phyloP scores from a whole-genome alignment of 441 rosid species.

The Pelargonium exstipulatum region DNA sequence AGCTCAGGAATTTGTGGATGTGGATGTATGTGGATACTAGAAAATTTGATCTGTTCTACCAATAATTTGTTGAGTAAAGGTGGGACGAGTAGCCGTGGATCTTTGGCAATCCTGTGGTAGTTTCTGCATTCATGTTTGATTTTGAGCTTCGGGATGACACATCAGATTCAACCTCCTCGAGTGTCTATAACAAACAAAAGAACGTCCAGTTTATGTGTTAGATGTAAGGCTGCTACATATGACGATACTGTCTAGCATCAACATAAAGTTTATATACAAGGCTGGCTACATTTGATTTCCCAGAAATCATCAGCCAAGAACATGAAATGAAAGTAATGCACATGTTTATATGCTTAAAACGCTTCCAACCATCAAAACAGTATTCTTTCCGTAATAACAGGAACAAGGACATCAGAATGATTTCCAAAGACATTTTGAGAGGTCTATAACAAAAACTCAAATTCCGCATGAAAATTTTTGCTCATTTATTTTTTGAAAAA shows the following conservation, averaged over 20 bases:
- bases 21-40: background rate
- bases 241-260: background rate
- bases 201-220: constrained; percentile 1
- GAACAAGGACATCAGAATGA: background rate
- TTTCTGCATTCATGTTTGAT: constrained; percentile 13
- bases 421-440: background rate
- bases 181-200: constrained; percentile 19
- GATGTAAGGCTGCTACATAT: background rate
- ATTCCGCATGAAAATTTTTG: background rate
- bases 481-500: background rate
- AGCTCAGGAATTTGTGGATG: background rate
- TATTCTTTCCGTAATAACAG: background rate
- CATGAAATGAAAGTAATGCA: background rate
- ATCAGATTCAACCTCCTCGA: constrained; percentile 28
- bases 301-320: background rate
- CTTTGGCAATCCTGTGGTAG: constrained; percentile 11
- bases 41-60: background rate
- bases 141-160: constrained; percentile 15
- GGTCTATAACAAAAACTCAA: background rate
- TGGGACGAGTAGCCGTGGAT: background rate
- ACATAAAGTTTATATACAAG: background rate
- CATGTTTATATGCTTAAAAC: background rate
- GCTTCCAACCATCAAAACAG: background rate
- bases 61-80: background rate
- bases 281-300: background rate